phyloP scores from a whole-genome alignment of 768 basidiomycete species.

The Boletus speciosus region DNA sequence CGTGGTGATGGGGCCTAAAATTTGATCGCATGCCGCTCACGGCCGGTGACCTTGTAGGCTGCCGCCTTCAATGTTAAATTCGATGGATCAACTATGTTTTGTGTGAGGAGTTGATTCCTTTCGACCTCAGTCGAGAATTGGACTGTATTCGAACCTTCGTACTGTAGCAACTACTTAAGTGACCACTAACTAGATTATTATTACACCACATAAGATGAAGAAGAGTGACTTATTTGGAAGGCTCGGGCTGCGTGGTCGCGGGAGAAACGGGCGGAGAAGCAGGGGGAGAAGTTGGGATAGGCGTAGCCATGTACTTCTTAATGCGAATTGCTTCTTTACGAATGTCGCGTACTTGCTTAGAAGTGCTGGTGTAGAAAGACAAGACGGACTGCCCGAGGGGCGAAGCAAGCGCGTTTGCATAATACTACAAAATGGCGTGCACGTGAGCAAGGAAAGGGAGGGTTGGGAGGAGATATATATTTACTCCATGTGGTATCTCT shows the following conservation, averaged over 20 bases:
- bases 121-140: too few species aligned
- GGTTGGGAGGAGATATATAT: constrained; percentile 8
- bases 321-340: constrained; percentile 91
- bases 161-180: too few species aligned
- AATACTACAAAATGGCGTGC: constrained; percentile 52
- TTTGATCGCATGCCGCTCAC: too few species aligned
- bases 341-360: constrained; percentile 87
- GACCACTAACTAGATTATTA: too few species aligned
- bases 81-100: too few species aligned
- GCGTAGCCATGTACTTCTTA: constrained; percentile 50
- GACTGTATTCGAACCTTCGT: too few species aligned
- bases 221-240: neutral
- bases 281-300: constrained; percentile 14
- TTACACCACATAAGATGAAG: neutral
- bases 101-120: too few species aligned
- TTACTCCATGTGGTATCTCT: constrained; percentile 65
- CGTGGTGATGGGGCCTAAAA: too few species aligned
- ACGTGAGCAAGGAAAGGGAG: neutral
- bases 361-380: constrained; percentile 81
- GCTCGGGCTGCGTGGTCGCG: neutral
- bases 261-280: constrained; percentile 2
- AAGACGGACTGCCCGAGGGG: constrained; percentile 73
- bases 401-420: constrained; percentile 69
- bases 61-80: too few species aligned
- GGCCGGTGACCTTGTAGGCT: too few species aligned